Base-by-base conservation (phyloP, 1,284 basidiomycete species). In the Schizopora paradoxa region DNA sequence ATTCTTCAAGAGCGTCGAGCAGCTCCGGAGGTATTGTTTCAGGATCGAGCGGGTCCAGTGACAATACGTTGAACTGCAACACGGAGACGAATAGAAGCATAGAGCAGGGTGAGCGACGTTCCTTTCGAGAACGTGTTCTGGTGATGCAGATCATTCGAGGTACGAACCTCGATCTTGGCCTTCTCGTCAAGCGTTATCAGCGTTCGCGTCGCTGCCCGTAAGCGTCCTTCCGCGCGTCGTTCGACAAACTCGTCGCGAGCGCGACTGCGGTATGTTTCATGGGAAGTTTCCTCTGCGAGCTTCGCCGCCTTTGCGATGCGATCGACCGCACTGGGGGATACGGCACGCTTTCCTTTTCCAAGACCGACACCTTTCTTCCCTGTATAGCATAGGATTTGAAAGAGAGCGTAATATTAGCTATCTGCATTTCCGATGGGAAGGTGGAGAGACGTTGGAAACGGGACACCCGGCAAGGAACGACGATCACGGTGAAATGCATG, bases 301-400 rank as follows among this genome's bases (percentile, higher is more conserved):
- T 77, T 81, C 0, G 81, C 79, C 70, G 83, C 82, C 66, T 89
- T 89, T 13, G 79, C 80, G 27, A 82, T 63, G 37, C 82, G 72
- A 45, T 83, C 80, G 11, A 74, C 65, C 10, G 72, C 65, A 29
- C 67, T 68, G 6, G 86, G 84, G 0, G 86, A 86, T 10, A 67
- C 67, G 1, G 79, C 65, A 18, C 86, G 80, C 58, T 88, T 88
- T 29, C 76, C 70, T 19, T 77, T 57, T 10, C 87, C 88, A n/a
- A n/a, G n/a, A n/a, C n/a, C n/a, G 35, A 91, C 85, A 21, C 87
- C 87, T 55, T 74, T 78, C 63, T 77, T 84, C 25, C 88, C 87
- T 91, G 53, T 21, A 45, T 32, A 25, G 25, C 22, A 31, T 14
- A 29, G 22, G 38, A 34, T 36, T n/a, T n/a, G n/a, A n/a, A n/a